phyloP scores from a whole-genome alignment of 768 basidiomycete species.

The Panellus pusillus region DNA sequence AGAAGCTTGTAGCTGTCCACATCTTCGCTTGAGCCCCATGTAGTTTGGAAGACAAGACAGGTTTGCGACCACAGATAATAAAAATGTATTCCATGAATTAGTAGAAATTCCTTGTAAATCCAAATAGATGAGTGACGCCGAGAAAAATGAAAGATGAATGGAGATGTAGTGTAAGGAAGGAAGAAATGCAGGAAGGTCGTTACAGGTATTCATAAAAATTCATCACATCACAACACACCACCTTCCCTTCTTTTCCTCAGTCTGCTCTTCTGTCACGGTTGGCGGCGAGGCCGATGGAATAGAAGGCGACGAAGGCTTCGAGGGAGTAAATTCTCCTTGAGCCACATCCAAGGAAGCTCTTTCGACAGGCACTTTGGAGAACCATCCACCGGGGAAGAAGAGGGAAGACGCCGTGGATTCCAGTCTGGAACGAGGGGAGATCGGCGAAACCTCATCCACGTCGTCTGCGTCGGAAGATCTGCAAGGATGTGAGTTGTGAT shows the following conservation, averaged over 20 bases:
- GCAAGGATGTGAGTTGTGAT: neutral
- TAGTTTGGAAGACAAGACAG: too few species aligned
- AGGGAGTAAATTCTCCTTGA: conserved; percentile 45
- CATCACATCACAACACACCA: conserved; percentile 43
- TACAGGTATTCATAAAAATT: conserved; percentile 17
- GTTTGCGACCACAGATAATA: too few species aligned
- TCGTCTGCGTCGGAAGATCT: conserved; percentile 16
- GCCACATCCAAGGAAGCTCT: conserved; percentile 52
- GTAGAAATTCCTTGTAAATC: conserved; percentile 4
- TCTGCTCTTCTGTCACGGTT: conserved; percentile 18
- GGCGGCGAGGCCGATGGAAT: conserved; percentile 16
- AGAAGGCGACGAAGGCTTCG: conserved; percentile 27
- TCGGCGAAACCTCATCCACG: conserved; percentile 16
- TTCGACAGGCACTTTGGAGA: conserved; percentile 42
- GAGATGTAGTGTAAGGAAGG: neutral
- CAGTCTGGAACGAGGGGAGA: conserved; percentile 38
- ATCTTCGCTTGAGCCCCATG: too few species aligned
- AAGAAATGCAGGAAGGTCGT: neutral
- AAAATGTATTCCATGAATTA: neutral
- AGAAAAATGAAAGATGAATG: conserved; percentile 1
- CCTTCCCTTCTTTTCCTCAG: conserved; percentile 33
- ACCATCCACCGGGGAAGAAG: conserved; percentile 60
- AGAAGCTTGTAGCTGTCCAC: too few species aligned
- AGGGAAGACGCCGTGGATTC: conserved; percentile 57
- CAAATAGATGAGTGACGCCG: neutral